Conservation (phyloP, 768 basidiomycete species). For the Mycena kentingensis region DNA sequence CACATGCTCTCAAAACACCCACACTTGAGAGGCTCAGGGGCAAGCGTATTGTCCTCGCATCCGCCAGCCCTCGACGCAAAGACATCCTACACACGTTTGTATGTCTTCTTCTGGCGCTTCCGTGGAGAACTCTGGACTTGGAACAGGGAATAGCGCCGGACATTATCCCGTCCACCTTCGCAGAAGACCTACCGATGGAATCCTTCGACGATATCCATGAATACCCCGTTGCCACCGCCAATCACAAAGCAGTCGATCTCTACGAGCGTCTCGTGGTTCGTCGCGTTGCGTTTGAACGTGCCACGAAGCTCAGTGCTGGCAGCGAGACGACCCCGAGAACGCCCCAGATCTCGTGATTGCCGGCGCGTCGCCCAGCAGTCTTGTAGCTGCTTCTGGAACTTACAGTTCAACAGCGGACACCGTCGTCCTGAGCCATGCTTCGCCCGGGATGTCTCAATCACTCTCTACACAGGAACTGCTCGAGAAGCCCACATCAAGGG, state of each 20-base stretch:
- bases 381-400: background rate
- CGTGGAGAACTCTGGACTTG: background rate
- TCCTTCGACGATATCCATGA: conserved; percentile 73
- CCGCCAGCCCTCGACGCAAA: conserved; percentile 80
- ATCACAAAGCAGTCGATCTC: conserved; percentile 83
- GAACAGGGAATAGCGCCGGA: conserved; percentile 55
- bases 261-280: conserved; percentile 77
- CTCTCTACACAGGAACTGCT: conserved; percentile 68
- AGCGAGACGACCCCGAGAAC: conserved; percentile 62
- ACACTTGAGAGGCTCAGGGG: conserved; percentile 65
- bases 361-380: conserved; percentile 42
- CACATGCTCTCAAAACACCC: conserved; percentile 65
- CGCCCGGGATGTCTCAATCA: conserved; percentile 57
- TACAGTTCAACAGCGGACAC: conserved; percentile 75
- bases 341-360: conserved; percentile 80
- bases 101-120: conserved; percentile 42
- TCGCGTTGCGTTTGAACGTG: conserved; percentile 8
- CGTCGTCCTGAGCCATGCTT: conserved; percentile 81
- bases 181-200: conserved; percentile 69
- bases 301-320: conserved; percentile 7
- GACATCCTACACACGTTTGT: conserved; percentile 83
- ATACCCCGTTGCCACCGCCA: conserved; percentile 76
- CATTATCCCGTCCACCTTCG: conserved; percentile 75
- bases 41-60: conserved; percentile 84
- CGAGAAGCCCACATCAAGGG: conserved; percentile 83